Conservation (phyloP, 2,329 filamentous ascomycete species). For the Fusarium domesticum region DNA sequence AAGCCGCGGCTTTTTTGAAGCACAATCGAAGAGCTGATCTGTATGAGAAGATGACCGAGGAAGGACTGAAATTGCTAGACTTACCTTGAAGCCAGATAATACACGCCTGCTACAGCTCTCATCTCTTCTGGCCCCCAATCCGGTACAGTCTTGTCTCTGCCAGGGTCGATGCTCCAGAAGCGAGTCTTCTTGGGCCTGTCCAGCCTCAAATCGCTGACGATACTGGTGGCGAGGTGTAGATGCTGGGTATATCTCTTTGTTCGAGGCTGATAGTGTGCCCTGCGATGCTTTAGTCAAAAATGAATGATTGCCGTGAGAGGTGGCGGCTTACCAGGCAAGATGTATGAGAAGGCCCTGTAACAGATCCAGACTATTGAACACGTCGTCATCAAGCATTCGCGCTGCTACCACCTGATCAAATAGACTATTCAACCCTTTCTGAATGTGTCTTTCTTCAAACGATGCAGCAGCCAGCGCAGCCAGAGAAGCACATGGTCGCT, state of each 20-base stretch:
- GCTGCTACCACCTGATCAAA: conserved; percentile 27
- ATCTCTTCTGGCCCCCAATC: conserved; percentile 31
- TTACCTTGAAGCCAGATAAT: conserved; percentile 32
- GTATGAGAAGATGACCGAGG: background rate
- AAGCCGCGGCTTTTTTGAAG: conserved; percentile 31
- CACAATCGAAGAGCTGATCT: conserved; percentile 27
- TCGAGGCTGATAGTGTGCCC: conserved; percentile 33
- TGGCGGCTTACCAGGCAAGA: conserved; percentile 27
- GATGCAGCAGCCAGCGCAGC: conserved; percentile 27
- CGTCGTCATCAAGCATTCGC: conserved; percentile 15
- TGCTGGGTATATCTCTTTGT: conserved; percentile 30
- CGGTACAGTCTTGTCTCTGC: conserved; percentile 12
- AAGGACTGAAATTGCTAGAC: accelerated
- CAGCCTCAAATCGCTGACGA: conserved; percentile 31
- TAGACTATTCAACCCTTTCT: conserved; percentile 20
- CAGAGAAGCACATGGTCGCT: conserved; percentile 26
- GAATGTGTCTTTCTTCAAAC: conserved; percentile 10
- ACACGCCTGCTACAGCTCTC: conserved; percentile 29
- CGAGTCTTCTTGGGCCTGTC: conserved; percentile 26
- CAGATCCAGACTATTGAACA: conserved; percentile 27
- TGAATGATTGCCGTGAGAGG: accelerated
- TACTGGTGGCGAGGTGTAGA: conserved; percentile 30
- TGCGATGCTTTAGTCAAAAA: conserved; percentile 9
- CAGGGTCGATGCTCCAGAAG: conserved; percentile 26
- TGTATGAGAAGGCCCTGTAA: conserved; percentile 32